A percentile compares a stretch with the other conserved stretches of the same genome.
These are phyloP conservation scores for Geotrichum bryndzae DNA, from an alignment of 1,139 yeast species.

Conservation along the genomic window DNA sequence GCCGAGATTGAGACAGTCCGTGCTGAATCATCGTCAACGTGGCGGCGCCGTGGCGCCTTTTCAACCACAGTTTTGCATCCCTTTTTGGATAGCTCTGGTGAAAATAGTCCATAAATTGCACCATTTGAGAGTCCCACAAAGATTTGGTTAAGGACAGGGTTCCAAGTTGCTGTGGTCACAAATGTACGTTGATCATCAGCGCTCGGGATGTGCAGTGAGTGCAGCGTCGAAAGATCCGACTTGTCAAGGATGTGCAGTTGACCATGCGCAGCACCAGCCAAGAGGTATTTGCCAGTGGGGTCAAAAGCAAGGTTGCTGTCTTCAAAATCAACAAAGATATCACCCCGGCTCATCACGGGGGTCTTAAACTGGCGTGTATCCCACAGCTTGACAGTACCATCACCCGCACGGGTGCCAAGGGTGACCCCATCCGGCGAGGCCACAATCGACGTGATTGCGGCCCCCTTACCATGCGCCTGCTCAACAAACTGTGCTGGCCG, in stretches of 20 bases:
- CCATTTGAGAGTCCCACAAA: conserved; percentile 36
- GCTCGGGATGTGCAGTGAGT: conserved; percentile 19
- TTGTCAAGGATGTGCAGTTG: conserved; percentile 35
- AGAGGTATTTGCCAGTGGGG: conserved; percentile 29
- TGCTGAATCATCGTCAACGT: conserved; percentile 35
- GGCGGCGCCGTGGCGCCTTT: conserved; percentile 35
- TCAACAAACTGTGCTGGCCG: conserved; percentile 30
- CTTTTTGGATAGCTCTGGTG: conserved; percentile 32
- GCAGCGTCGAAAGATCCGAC: conserved; percentile 35
- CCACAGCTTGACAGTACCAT: conserved; percentile 34
- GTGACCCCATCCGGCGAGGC: conserved; percentile 19
- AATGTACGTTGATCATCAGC: neutral
- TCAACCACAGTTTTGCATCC: conserved; percentile 37
- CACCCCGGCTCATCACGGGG: conserved; percentile 32
- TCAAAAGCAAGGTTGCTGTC: conserved; percentile 27
- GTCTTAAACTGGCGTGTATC: conserved; percentile 34
- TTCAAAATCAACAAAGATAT: conserved; percentile 24
- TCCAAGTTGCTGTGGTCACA: conserved; percentile 33
- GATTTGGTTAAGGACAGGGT: conserved; percentile 34
- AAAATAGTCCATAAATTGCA: conserved; percentile 32
- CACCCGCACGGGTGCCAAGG: conserved; percentile 31
- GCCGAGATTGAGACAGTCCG: conserved; percentile 32
- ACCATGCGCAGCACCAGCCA: conserved; percentile 26
- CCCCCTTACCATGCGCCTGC: conserved; percentile 25
- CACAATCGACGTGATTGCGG: conserved; percentile 21